These are phyloP conservation scores for Phytophthora nicotianae DNA, from an alignment of 352 stramenopile genomes.

Conservation along the genomic window DNA sequence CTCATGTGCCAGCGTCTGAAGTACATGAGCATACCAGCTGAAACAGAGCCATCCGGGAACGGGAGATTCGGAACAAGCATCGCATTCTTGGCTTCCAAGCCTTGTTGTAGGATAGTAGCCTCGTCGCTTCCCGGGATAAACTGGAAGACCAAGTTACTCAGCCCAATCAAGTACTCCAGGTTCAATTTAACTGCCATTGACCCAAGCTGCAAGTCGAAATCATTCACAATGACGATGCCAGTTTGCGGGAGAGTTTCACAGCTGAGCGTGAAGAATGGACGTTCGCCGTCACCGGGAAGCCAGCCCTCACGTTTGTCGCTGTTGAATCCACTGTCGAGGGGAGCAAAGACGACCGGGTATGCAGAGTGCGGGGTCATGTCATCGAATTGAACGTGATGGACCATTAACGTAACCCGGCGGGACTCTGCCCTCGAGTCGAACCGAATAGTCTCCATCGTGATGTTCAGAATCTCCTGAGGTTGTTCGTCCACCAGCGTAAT, in stretches of 20 bases:
- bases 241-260: conserved; percentile 69
- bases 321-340: conserved; percentile 86
- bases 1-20: conserved; percentile 83
- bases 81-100: conserved; percentile 64
- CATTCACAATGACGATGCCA: conserved; percentile 78
- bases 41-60: conserved; percentile 53
- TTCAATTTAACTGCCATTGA: conserved; percentile 82
- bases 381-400: conserved; percentile 89
- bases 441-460: conserved; percentile 86
- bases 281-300: conserved; percentile 77
- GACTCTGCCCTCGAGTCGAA: conserved; percentile 62
- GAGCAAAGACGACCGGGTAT: conserved; percentile 81
- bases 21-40: conserved; percentile 76
- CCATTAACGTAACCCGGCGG: conserved; percentile 52
- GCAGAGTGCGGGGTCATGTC: conserved; percentile 78
- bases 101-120: conserved; percentile 61
- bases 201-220: conserved; percentile 75
- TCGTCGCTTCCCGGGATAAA: conserved; percentile 79
- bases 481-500: conserved; percentile 82
- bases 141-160: conserved; percentile 75
- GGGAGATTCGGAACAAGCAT: conserved; percentile 57
- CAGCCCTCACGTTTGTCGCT: conserved; percentile 88
- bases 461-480: conserved; percentile 83
- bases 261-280: conserved; percentile 70
- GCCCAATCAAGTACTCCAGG: conserved; percentile 76